phyloP scores from a whole-genome alignment of 2,329 filamentous ascomycete genomes.

The Periglandula ipomoeae region DNA sequence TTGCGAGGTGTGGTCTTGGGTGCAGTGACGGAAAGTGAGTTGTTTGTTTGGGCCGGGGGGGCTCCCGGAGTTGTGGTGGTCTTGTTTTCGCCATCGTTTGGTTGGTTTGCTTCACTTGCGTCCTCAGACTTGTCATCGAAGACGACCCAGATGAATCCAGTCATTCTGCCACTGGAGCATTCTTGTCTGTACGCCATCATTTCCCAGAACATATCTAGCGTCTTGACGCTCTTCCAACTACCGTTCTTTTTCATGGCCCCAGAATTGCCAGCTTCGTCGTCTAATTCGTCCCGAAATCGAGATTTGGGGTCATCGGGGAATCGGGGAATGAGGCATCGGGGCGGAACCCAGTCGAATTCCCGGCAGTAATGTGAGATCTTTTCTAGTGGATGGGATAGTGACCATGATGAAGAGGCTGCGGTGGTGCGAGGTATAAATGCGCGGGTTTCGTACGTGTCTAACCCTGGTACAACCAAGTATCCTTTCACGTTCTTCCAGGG shows the following conservation, averaged over 20 bases:
- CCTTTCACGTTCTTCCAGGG: slow-evolving; percentile 50
- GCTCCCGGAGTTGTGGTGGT: slow-evolving; percentile 19
- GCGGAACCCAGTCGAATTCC: slow-evolving; percentile 54
- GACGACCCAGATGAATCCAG: slow-evolving; percentile 91
- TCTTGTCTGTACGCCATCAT: slow-evolving; percentile 97
- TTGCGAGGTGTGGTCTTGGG: slow-evolving; percentile 25
- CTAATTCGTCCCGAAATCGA: slow-evolving; percentile 78
- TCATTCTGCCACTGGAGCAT: slow-evolving; percentile 83
- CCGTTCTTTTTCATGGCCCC: slow-evolving; percentile 47
- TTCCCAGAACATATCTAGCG: slow-evolving; percentile 93
- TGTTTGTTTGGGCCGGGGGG: slow-evolving; percentile 19
- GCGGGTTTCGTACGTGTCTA: slow-evolving; percentile 72
- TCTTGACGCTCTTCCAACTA: slow-evolving; percentile 75
- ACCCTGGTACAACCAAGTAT: slow-evolving; percentile 80
- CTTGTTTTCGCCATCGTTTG: background rate
- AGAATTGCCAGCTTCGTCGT: slow-evolving; percentile 64
- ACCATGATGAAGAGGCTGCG: slow-evolving; percentile 45
- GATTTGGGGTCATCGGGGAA: slow-evolving; percentile 96
- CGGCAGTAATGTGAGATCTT: slow-evolving; percentile 52
- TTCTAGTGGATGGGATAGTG: slow-evolving; percentile 64
- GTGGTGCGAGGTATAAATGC: slow-evolving; percentile 58
- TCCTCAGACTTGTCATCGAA: slow-evolving; percentile 48
- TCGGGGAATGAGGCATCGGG: slow-evolving; percentile 75
- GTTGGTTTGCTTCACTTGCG: slow-evolving; percentile 5
- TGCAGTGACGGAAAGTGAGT: slow-evolving; percentile 14